Evolutionary conservation across 495 filamentous ascomycete genomes (phyloP), one percentile per base, ranked within the genome.

Genomic region (Aspergillus incahuasiensis): DNA sequence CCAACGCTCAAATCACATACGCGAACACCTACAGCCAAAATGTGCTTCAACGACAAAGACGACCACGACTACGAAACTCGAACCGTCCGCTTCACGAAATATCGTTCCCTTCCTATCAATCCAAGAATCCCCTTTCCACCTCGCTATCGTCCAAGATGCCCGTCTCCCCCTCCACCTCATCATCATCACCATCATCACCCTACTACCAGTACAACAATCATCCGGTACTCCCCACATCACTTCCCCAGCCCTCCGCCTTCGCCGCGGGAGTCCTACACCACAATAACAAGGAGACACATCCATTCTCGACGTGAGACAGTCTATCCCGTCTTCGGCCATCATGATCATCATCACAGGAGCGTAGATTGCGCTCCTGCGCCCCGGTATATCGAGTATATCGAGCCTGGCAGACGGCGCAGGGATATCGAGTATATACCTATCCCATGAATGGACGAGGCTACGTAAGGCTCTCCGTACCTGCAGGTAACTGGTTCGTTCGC

Each of bases 1-100:
- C 25, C 25, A 28, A 28, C 25, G 8, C 25, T 3, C 25, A 28
- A 28, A 28, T 28, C 22, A 16, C 24, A 45, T 46, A 46, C 21
- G 6, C 32, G 3, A 30, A 28, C 13, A 15, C 16, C 16, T 8
- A 35, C 21, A 39, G 50, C 5, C 22, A 51, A 19, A 5, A 65
- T 65, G 63, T 65, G 63, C 48, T 60, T 65, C 53, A 54, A 60
- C 51, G 5, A 49, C 39, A 52, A 58, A 35, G 46, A 58, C 13
- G 48, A 28, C 25, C 25, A 52, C 40, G 43, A 53, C 28, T 35
- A 16, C 3, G 32, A 35, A 12, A 35, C 32, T 35, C 60, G 47
- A 20, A 58, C 49, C 22, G 30, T 61, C 55, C 63, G 60, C 19
- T 34, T 63, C 44, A 50, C 54, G 6, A 49, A 63, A 49, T 59